Evolutionary conservation across 176 grass and related monocot species (phyloP).

Genomic region (Triticum turgidum): DNA sequence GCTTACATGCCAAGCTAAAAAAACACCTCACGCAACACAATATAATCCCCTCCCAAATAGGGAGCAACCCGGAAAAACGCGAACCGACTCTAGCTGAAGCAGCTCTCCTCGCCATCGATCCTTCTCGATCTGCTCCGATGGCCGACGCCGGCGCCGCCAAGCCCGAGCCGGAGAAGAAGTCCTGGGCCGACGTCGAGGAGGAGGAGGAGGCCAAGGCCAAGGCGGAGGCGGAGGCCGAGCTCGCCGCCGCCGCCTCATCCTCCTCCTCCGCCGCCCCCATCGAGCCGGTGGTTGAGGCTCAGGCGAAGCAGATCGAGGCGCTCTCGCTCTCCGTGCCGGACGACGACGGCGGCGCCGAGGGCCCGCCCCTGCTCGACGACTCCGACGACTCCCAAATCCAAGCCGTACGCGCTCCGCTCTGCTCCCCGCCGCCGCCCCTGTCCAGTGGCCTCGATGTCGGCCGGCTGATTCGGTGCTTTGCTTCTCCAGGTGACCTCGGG

Average conservation of each 20-base stretch:
- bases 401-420: conserved; percentile 42
- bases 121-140: conserved; percentile 41
- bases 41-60: conserved; percentile 13
- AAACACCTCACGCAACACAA: neutral
- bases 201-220: conserved; percentile 77
- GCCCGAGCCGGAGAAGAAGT: conserved; percentile 65
- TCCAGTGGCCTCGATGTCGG: neutral
- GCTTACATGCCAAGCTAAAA: conserved; percentile 35
- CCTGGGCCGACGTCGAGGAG: conserved; percentile 72
- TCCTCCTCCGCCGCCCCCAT: conserved; percentile 16
- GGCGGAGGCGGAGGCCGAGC: conserved; percentile 5
- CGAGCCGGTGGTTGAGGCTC: conserved; percentile 28
- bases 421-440: neutral
- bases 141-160: conserved; percentile 42
- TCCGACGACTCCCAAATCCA: conserved; percentile 88
- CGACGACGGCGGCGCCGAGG: conserved; percentile 26
- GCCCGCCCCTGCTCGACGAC: conserved; percentile 59
- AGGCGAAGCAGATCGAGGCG: conserved; percentile 76
- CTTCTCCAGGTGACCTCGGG: conserved; percentile 70
- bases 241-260: neutral
- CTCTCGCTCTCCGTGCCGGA: conserved; percentile 58
- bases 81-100: neutral
- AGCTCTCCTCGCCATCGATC: neutral
- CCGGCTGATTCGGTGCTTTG: conserved; percentile 3
- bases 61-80: neutral